Base-by-base conservation (phyloP, 352 stramenopile species). In the Globisporangium paddicum region DNA sequence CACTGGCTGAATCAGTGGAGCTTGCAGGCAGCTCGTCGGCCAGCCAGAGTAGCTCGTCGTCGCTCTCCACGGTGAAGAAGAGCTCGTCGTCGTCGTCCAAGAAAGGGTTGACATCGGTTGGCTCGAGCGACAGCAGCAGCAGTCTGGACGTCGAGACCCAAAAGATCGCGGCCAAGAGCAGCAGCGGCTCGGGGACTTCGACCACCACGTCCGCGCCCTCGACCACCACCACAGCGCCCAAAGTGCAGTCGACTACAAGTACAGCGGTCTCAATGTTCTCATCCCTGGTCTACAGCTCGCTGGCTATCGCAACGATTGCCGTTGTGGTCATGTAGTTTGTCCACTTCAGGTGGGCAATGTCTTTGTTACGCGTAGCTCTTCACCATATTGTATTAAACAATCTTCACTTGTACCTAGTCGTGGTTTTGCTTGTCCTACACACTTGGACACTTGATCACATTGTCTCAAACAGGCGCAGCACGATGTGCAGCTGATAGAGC, bases 1-100 rank as follows among this genome's bases (percentile, higher is more conserved):
- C 32, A 6, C 44, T 41, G 19, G 14, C 34, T 32, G 48, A 37
- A 18, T 38, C 63, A 28, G 59, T 60, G 38, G 46, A 52, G 10
- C 51, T 38, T 30, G 9, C 51, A 25, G 66, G 69, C 67, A 58
- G 67, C 58, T 73, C 70, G 13, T 73, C 70, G 7, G 52, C 55
- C 26, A 71, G 63, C 51, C 28, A 32, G 28, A 6, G 28, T 6
- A 6, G 28, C 28, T 32, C 28, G 28, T 66, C 50, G 13, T 34
- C 58, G 23, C 45, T 49, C 14, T 11, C 35, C 13, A 41, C 35
- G n/a, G 35, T 19, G 35, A 41, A 41, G 35, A 41, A 13, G 10
- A 19, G 34, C 13, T 23, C 48, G 5, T 70, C 63, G 21, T 55
- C 65, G 13, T 72, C 63, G 3, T 44, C 55, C 3, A 14, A 41